Percentiles rank a stretch among this genome's conserved stretches.
These are phyloP conservation scores for Fragilariopsis cylindrus DNA, from an alignment of 108 stramenopile genomes.

Conservation along the genomic window DNA sequence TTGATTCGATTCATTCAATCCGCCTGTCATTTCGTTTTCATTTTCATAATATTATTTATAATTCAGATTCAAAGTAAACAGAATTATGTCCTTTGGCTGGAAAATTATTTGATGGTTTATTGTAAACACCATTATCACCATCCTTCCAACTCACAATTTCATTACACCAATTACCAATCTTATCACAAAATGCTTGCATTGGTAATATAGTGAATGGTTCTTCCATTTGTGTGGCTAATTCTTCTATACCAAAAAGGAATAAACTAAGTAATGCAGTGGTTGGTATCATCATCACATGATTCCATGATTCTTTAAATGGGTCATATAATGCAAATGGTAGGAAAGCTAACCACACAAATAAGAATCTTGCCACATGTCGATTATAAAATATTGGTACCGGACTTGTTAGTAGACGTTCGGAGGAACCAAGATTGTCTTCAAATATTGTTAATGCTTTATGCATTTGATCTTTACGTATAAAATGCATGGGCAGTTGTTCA, in stretches of 20 bases:
- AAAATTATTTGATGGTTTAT: not conserved
- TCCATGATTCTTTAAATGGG: slow-evolving; percentile 65
- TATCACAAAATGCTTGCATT: slow-evolving; percentile 61
- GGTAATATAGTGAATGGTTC: slow-evolving; percentile 83
- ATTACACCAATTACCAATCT: slow-evolving; percentile 43
- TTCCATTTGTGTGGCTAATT: slow-evolving; percentile 80
- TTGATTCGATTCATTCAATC: too few relatives aligned
- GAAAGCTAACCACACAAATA: slow-evolving; percentile 66
- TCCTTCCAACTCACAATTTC: slow-evolving; percentile 32
- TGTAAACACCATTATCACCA: slow-evolving; percentile 31
- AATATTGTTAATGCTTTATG: slow-evolving; percentile 70
- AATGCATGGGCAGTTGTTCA: slow-evolving; percentile 78
- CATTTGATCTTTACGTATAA: slow-evolving; percentile 71
- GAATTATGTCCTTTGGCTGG: slow-evolving; percentile 1
- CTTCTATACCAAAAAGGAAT: slow-evolving; percentile 86
- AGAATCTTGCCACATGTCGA: slow-evolving; percentile 82
- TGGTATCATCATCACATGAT: slow-evolving; percentile 76
- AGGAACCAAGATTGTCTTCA: slow-evolving; percentile 67
- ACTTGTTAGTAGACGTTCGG: slow-evolving; percentile 65
- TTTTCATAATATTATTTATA: not conserved
- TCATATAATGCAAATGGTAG: slow-evolving; percentile 80
- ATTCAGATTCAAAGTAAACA: slow-evolving; percentile 15
- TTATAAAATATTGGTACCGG: slow-evolving; percentile 75
- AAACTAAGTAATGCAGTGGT: slow-evolving; percentile 56
- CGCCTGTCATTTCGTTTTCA: too few relatives aligned